Evolutionary conservation across 2,329 filamentous ascomycete species (phyloP), one percentile per base, ranked within the genome.

Genomic region (Aspergillus sp.): DNA sequence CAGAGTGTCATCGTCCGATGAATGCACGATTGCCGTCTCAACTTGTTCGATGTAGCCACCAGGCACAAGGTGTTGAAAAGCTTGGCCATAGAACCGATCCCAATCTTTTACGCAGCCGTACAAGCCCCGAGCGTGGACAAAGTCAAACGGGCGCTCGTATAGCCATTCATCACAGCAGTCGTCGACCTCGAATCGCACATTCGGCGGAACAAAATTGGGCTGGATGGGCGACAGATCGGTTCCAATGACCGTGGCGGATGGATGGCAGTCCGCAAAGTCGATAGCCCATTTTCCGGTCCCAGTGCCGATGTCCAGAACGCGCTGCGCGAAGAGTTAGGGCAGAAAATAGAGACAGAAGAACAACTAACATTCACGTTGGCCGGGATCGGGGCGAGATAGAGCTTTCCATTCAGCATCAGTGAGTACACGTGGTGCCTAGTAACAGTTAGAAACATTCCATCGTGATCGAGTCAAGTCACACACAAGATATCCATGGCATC

Each of bases 1-100:
- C 6, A 24, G 24, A 7, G 49, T 61, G 8, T 48, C 59, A 33
- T 69, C 64, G 24, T 64, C 57, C 17, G 52, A 50, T n/a, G 45
- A 50, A 0, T 58, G 55, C 4, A 57, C 53, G 0, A 64, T 54
- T 1, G 56, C 55, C 38, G 64, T 52, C 38, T 69, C 66, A 7
- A 61, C 57, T 17, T 49, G 47, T 41, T 63, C 59, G 29, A 62
- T 48, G 32, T 51, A 60, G 24, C 49, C 56, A 12, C 57, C 57
- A 1, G 57, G 57, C 11, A 45, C 43, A n/a, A 60, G 42, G 36
- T 59, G 53, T 10, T 22, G 19, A 10, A 22, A 10, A 22, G 19
- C 19, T 22, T 22, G 19, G 5, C 44, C 10, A 22, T 22, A 22
- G 19, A 22, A 22, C 19, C 19, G 19, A 10, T 22, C 19, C 19